Evolutionary conservation across 1,139 yeast species (phyloP).

Genomic region (Yamadazyma dendronema): DNA sequence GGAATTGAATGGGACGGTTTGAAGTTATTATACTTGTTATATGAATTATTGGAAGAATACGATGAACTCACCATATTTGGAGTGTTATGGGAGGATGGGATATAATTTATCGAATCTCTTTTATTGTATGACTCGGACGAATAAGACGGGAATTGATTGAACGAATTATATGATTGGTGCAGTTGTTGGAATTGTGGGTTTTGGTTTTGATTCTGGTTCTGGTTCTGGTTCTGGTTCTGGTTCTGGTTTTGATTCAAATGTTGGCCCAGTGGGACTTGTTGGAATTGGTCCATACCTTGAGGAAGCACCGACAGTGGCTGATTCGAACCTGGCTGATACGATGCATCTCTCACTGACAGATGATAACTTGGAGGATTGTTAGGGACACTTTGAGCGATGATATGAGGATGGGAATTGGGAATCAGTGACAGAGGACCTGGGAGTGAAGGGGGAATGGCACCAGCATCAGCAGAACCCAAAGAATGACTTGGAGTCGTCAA

Average conservation of each 20-base stretch:
- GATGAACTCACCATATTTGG: slow-evolving; percentile 54
- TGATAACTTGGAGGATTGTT: slow-evolving; percentile 15
- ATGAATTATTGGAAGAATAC: slow-evolving; percentile 43
- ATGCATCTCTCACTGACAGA: slow-evolving; percentile 4
- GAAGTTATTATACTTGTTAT: slow-evolving; percentile 19
- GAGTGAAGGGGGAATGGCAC: not conserved
- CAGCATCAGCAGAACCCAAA: not conserved
- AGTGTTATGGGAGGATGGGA: slow-evolving; percentile 51
- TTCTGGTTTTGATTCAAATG: not conserved
- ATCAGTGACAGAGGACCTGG: not conserved
- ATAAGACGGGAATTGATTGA: slow-evolving; percentile 4
- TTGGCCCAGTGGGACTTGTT: slow-evolving; percentile 1
- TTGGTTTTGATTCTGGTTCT: no score
- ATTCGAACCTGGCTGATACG: not conserved
- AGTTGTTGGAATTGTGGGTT: no score
- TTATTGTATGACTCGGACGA: slow-evolving; percentile 6
- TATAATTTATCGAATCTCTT: slow-evolving; percentile 31
- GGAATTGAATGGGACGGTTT: slow-evolving; percentile 19
- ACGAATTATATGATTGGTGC: not conserved
- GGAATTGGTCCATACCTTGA: not conserved
- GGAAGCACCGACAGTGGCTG: not conserved
- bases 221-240: not conserved
- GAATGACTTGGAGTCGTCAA: not conserved
- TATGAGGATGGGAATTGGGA: slow-evolving; percentile 1
- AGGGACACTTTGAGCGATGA: slow-evolving; percentile 12